Base-by-base conservation (phyloP, 202 grass and related monocot genomes). In the Setaria viridis region DNA sequence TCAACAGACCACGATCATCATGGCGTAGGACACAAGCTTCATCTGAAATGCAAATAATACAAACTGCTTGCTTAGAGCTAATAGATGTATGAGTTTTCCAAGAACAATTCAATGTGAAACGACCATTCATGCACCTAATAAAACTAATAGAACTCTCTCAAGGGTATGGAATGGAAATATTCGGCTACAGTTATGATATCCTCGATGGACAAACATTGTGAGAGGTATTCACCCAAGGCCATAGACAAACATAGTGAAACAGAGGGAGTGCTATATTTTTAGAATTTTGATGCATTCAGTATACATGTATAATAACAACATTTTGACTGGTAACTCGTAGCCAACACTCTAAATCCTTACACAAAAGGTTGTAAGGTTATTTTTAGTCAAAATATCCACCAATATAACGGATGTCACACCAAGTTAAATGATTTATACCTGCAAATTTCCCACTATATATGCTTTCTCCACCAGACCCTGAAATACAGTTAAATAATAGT, bases 391-490 rank as follows among this genome's bases (percentile, higher is more conserved):
- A 80, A 56, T 70, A 47, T 50, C 37, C 37, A 59, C n/a, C 29
- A 80, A 80, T 13, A 70, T 64, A 55, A 80, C 46, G 53, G 14
- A 19, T 41, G 51, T 25, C 70, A 88, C 20, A 74, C 50, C 49
- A 84, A 74, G 72, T 69, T 77, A 35, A 87, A 87, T 80, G 59
- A 53, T 66, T 86, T 78, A 85, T 92, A 99, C 97, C 97, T 94
- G 83, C 65, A 88, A 93, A 96, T 75, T 89, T 95, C 56, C 94
- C 94, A 8, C 85, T 91, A 62, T 96, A 97, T 78, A 94, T 97
- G 74, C 88, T 94, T 88, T 99, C 97, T 82, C 94, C 97, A 72
- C 92, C 90, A 68, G 94, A 90, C 62, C 97, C 97, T 99, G 83
- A 68, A 95, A 89, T 64, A 82, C 15, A 74, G 79, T 70, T 77